Evolutionary conservation across 2,329 filamentous ascomycete genomes (phyloP).

Genomic region (Pseudonectria buxi): DNA sequence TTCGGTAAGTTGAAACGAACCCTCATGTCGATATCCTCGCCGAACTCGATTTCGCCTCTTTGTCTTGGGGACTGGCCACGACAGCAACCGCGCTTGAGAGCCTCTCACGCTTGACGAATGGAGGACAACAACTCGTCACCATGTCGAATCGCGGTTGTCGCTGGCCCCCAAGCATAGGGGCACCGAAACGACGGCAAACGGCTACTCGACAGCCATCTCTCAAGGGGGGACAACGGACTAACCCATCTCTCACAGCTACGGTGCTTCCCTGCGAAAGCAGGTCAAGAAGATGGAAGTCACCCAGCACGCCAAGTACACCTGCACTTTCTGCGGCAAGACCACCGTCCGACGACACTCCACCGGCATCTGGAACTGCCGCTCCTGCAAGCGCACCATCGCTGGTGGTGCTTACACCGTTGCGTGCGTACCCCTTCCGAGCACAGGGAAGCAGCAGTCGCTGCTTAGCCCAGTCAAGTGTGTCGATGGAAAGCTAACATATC

Average conservation of each 20-base stretch:
- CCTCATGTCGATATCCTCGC: conserved; percentile 7
- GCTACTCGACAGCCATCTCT: conserved; percentile 1
- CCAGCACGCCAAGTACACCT: conserved; percentile 95
- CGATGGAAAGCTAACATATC: conserved; percentile 21
- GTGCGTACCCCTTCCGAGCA: conserved; percentile 54
- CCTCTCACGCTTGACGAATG: too few relatives aligned
- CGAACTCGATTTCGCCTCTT: conserved; percentile 11
- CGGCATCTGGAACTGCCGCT: conserved; percentile 95
- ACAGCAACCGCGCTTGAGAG: conserved; percentile 1
- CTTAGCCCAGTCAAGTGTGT: not conserved
- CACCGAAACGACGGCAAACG: conserved; percentile 1
- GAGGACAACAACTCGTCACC: too few relatives aligned
- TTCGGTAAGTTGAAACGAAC: conserved; percentile 59
- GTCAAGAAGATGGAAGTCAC: conserved; percentile 99
- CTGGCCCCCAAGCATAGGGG: conserved; percentile 5
- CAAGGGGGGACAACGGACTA: conserved; percentile 18
- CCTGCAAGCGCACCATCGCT: conserved; percentile 76
- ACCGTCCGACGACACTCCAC: conserved; percentile 85
- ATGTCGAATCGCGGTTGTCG: conserved; percentile 1
- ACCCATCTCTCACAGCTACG: conserved; percentile 59
- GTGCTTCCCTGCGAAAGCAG: conserved; percentile 97
- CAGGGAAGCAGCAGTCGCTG: too few relatives aligned
- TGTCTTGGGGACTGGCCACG: conserved; percentile 9
- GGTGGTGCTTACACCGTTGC: conserved; percentile 87
- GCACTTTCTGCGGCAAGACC: conserved; percentile 98